Base-by-base conservation (phyloP, 495 filamentous ascomycete species). In the Lophiotrema nucula region DNA sequence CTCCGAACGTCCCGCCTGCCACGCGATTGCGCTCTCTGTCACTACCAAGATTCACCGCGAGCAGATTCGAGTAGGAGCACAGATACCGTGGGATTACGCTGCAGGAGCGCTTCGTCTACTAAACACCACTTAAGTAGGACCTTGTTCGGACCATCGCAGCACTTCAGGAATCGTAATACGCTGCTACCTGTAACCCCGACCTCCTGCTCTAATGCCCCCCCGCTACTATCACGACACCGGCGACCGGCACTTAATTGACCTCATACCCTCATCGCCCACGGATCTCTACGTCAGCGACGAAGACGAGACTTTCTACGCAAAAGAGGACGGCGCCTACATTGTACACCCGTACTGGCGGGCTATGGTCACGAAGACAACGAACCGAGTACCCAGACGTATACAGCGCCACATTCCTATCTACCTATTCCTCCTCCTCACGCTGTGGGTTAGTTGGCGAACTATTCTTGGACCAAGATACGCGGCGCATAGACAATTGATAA, bases 321-420 rank as follows among this genome's bases (percentile, higher is more conserved):
- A 16, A 15, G 37, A 52, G 22, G 58, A 60, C 39, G 49, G 49
- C 28, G 51, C 52, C 27, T 47, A 45, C 37, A 28, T 56, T 6
- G 28, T 62, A n/a, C 58, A 56, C 21, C 58, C 58, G 4, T 28
- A 62, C 21, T 62, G 58, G 58, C 44, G 45, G 37, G 44, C 51
- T 18, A 45, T 56, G 8, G 21, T 51, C 16, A 23, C 37, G 2
- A 52, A 39, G 26, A 56, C 52, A 25, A 21, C 51, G 24, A 62
- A 56, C 23, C 46, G 63, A 5, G 28, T 65, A 4, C 54, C 60
- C 8, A 48, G 64, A n/a, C 18, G 60, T 23, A 18, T 60, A 35
- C 60, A 57, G 31, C 75, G 79, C 48, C 78, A 77, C 47, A 58
- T 76, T 6, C 24, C 79, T 33, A 60, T 78, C 11, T 79, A 78